Evolutionary conservation across 257 asterid species (phyloP).

Genomic region (Parsonsia alboflavescens): DNA sequence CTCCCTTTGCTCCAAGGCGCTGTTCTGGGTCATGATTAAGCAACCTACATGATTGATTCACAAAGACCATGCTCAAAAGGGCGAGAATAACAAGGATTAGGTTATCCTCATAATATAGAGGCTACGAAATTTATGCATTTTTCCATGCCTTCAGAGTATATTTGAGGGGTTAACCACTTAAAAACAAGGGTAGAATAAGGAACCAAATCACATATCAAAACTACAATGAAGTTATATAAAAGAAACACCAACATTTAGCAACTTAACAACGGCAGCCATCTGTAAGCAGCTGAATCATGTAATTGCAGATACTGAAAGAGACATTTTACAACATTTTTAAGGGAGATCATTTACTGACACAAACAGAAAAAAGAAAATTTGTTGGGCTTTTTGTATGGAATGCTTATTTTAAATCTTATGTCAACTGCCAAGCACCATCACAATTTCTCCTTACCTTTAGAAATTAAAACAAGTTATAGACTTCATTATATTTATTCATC

Average conservation of each 20-base stretch:
- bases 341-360: neutral
- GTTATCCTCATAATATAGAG: neutral
- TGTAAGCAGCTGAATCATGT: neutral
- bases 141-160: neutral
- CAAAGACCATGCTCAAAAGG: neutral
- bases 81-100: neutral
- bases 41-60: slow-evolving; percentile 41
- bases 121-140: neutral
- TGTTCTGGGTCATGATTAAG: slow-evolving; percentile 76
- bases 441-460: neutral
- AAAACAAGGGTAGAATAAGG: neutral
- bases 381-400: neutral
- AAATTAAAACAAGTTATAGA: neutral
- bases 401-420: neutral
- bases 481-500: neutral
- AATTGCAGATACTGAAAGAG: neutral
- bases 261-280: neutral
- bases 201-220: neutral
- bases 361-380: neutral
- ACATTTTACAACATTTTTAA: neutral
- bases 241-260: neutral
- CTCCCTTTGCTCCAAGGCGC: slow-evolving; percentile 88
- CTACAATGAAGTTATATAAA: neutral
- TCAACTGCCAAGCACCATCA: neutral
- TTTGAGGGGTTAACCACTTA: neutral